phyloP scores from a whole-genome alignment of 305 asterid species.

The Fraxinus angustifolia region DNA sequence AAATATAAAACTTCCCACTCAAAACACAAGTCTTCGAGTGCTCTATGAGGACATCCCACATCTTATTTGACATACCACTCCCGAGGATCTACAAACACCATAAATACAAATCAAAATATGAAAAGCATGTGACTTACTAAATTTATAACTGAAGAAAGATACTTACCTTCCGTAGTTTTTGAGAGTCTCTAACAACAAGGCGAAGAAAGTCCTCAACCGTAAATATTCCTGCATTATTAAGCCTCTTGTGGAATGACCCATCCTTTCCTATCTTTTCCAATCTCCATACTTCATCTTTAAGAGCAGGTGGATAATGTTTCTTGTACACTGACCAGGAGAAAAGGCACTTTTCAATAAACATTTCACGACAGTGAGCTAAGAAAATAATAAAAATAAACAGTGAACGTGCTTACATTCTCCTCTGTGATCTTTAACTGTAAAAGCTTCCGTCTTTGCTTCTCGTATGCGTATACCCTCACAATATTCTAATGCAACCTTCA shows the following conservation, averaged over 20 bases:
- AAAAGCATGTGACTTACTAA: background rate
- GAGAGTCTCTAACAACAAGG: conserved; percentile 43
- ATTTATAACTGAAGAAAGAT: background rate
- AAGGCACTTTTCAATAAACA: conserved; percentile 10
- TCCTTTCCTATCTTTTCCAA: conserved; percentile 64
- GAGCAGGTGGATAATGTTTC: conserved; percentile 64
- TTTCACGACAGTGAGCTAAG: background rate
- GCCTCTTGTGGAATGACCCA: conserved; percentile 62
- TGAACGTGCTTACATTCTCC: conserved; percentile 51
- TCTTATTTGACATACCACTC: conserved; percentile 57
- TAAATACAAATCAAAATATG: conserved; percentile 10
- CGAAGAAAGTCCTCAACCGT: conserved; percentile 56
- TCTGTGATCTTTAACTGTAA: conserved; percentile 61
- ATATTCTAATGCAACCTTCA: conserved; percentile 40
- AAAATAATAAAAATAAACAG: background rate
- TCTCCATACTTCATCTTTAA: conserved; percentile 63
- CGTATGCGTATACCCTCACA: conserved; percentile 39
- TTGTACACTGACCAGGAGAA: conserved; percentile 47
- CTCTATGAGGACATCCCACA: conserved; percentile 59
- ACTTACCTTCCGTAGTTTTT: conserved; percentile 47
- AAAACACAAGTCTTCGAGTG: conserved; percentile 57
- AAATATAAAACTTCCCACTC: conserved; percentile 47
- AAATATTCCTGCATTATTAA: conserved; percentile 33
- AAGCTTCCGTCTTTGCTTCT: conserved; percentile 59
- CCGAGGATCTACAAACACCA: conserved; percentile 45